Evolutionary conservation across 495 filamentous ascomycete species (phyloP), one percentile per base, ranked within the genome.

Genomic region (Astrothelium macrocarpum): DNA sequence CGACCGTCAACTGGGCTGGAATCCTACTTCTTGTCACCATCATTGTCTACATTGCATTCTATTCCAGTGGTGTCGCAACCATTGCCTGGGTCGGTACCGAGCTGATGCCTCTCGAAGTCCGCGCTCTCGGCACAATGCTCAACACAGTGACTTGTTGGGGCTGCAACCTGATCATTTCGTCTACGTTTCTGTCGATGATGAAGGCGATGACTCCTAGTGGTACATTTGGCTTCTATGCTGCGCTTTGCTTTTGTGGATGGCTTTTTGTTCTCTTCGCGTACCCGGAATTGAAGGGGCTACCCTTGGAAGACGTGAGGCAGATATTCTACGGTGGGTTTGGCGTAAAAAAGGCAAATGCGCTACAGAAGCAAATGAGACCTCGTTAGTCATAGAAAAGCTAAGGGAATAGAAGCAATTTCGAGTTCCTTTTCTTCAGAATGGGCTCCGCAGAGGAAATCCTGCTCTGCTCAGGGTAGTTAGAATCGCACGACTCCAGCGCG

Each of bases 101-200:
- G 58, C 78, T 82, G 68, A 79, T 79, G 64, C 78, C 80, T 26
- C 72, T 81, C 62, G 79, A 82, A 67, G 78, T 82, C 2, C 75
- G 80, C 32, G 80, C 80, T 16, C 73, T 79, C 66, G 79, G 80
- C 1, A 82, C 80, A 1, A 82, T 82, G 80, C 75, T 79, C 73
- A 63, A 79, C 29, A 82, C 79, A 18, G 76, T 76, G 62, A 77
- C 76, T 11, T 77, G 74, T 70, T 83, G 79, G 80, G 79, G 74
- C 12, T 74, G 71, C 64, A 82, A 83, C 67, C 75, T 83, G 63
- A 80, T 83, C 65, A 72, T 83, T 29, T 75, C 79, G 28, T 80
- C 77, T 34, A 80, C 79, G 1, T 83, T 83, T 70, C 67, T 82
- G 32, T 77, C 78, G 1, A 74, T 77, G 75, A 80, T 81, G 71